phyloP scores from a whole-genome alignment of 129 eudicot species.

The Helichrysum umbraculigerum region DNA sequence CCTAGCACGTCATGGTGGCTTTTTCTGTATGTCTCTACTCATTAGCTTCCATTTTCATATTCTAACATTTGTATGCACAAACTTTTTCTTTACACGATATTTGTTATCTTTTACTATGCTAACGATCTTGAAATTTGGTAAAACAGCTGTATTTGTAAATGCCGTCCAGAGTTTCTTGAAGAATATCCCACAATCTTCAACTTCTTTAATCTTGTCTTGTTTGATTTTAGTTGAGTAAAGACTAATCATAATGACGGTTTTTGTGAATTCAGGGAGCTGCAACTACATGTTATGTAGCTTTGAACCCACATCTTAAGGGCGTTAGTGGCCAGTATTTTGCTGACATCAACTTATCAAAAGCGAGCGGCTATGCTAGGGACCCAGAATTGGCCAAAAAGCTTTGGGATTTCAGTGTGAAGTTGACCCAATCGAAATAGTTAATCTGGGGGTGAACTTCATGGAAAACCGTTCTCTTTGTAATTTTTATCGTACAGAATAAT shows the following conservation, averaged over 20 bases:
- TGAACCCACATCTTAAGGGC: constrained; percentile 73
- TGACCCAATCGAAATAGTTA: constrained; percentile 41
- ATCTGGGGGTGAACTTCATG: constrained; percentile 12
- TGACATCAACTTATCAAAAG: constrained; percentile 57
- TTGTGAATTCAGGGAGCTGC: constrained; percentile 69
- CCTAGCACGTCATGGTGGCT: constrained; percentile 45
- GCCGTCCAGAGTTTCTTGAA: constrained; percentile 51
- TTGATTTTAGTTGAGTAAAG: not conserved
- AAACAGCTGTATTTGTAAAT: constrained; percentile 28
- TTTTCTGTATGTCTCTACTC: constrained; percentile 30
- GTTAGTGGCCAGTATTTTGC: constrained; percentile 81
- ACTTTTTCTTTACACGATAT: not conserved
- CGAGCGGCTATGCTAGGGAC: constrained; percentile 48
- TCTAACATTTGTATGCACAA: not conserved
- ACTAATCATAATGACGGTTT: not conserved
- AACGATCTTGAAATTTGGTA: constrained; percentile 19
- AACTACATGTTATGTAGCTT: constrained; percentile 76
- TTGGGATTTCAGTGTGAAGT: constrained; percentile 74
- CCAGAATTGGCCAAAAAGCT: constrained; percentile 66
- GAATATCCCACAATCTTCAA: constrained; percentile 47
- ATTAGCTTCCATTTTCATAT: constrained; percentile 4
- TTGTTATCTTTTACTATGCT: not conserved
- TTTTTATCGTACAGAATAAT: not conserved
- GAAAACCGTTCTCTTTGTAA: constrained; percentile 17
- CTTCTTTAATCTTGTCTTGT: not conserved